Percentiles rank a stretch among this genome's conserved stretches.
These are phyloP conservation scores for Chlamydomonas sphaeroides DNA, from an alignment of 139 green algal genomes.

Conservation along the genomic window DNA sequence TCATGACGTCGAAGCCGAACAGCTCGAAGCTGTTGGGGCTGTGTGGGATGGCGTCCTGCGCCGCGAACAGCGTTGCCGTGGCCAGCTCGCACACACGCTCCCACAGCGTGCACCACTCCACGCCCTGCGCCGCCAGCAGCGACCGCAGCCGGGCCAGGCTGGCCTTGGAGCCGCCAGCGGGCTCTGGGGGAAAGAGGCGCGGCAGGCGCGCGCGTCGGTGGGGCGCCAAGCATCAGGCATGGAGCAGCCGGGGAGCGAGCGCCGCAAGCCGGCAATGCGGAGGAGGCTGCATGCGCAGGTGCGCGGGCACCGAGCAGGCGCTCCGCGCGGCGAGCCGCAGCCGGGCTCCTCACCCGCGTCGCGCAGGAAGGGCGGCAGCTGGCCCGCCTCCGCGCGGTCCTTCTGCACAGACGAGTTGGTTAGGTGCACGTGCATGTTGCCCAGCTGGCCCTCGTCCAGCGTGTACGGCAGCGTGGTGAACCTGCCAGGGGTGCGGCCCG, in stretches of 20 bases:
- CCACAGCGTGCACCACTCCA: conserved; percentile 62
- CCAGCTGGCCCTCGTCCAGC: conserved; percentile 44
- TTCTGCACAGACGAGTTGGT: conserved; percentile 75
- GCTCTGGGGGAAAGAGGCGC: conserved; percentile 6
- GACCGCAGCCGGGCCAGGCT: conserved; percentile 46
- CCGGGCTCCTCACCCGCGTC: neutral
- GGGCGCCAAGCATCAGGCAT: too few relatives aligned
- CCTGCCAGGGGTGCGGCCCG: neutral
- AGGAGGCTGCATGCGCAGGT: too few relatives aligned
- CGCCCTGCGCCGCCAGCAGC: conserved; percentile 53
- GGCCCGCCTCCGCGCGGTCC: conserved; percentile 5
- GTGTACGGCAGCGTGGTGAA: conserved; percentile 55
- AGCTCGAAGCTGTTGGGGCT: conserved; percentile 75
- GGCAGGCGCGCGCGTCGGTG: too few relatives aligned
- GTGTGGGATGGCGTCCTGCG: conserved; percentile 62
- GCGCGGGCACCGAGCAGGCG: too few relatives aligned
- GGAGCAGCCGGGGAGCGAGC: too few relatives aligned
- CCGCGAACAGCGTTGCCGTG: conserved; percentile 56
- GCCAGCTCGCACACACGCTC: conserved; percentile 56
- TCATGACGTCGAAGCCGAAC: conserved; percentile 81
- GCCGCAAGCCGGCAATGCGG: too few relatives aligned
- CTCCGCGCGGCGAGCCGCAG: too few relatives aligned
- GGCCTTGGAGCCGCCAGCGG: conserved; percentile 54
- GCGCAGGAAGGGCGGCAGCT: conserved; percentile 37
- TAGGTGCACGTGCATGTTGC: conserved; percentile 76